Base-by-base conservation (phyloP, 2,329 filamentous ascomycete species). In the Penicillium sclerotigenum region DNA sequence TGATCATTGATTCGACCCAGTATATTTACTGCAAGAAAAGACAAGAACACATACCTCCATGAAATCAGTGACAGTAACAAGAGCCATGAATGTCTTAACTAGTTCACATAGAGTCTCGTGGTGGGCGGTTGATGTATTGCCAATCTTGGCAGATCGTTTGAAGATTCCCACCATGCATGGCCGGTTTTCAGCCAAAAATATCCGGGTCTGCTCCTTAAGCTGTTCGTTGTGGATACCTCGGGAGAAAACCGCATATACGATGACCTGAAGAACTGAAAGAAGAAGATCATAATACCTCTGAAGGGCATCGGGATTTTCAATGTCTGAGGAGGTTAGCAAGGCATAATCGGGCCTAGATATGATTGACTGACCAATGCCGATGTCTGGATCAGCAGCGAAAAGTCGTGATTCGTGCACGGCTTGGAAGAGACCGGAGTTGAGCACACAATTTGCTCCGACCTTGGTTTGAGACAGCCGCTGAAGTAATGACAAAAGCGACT, bases 351-450 rank as follows among this genome's bases (percentile, higher is more conserved):
- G 22, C 36, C 3, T 16, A 47, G 36, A 41, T 62, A 61, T 52
- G 31, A 48, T 33, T 40, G 58, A 65, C 75, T 66, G 69, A 83
- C 83, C 82, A 56, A 92, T 85, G 58, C 95, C 91, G 52, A 99
- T 85, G 72, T 99, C 94, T 0, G 94, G 94, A 71, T 99, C 94
- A 13, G 89, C 89, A 9, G 86, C 81, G 72, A 97, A 99, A 22
- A 97, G 81, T n/a, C 86, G 85, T 0, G 91, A 96, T 54, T 88
- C 84, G 59, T 89, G 88, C 28, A 97, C 79, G 0, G 90, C 83
- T 42, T 87, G 83, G 77, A 99, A 93, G 5, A 99, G 81, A 59
- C 93, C 93, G 9, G 90, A 89, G 67, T 95, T 91, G 40, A 97
- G 81, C n/a, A 97, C 85, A 60, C 90, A 86, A 56, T 87, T 88